Base-by-base conservation (phyloP, 164 flowering plant genomes). In the Vitis vinifera region DNA sequence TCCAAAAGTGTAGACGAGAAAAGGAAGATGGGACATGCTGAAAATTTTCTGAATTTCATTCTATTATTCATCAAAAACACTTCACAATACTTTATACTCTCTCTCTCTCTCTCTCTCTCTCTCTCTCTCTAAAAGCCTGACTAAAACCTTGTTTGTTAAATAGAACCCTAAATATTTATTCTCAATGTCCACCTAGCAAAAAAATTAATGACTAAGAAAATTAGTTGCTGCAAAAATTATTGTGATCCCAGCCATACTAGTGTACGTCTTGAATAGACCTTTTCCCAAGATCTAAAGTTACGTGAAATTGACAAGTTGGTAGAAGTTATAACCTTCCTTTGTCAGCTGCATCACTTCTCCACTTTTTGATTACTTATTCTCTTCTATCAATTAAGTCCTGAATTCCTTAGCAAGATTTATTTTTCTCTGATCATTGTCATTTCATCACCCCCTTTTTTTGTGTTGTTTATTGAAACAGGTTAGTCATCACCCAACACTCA, bases 401-500 rank as follows among this genome's bases (percentile, higher is more conserved):
- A 0, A 23, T 8, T 17, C 19, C 57, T 65, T 8, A 1, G 7
- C 57, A 50, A 16, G 29, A 29, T 51, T 6, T 58, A 6, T 30
- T 10, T 19, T 17, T 37, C 15, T 15, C 44, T 52, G 16, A n/a
- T 14, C 44, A 37, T 37, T 37, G 44, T 37, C 44, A 37, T 37
- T 37, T 3, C 4, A 37, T 37, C 44, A 3, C 44, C 7, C 44
- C 47, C 2, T 55, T 29, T 6, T 30, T 37, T 66, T n/a, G 1
- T 55, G n/a, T 19, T 47, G 51, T 72, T 71, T 4, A n/a, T 70
- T 63, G 51, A 67, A 71, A 68, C 83, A 94, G 99, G 99, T 94
- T 49, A 94, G 99, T 73, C 99, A 94, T 79, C 99, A 92, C 71
- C 99, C 99, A 55, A 94, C 92, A 15, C 81, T 92, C 59, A 84